phyloP scores from a whole-genome alignment of 345 rosid species.

The Citrus unshiu region DNA sequence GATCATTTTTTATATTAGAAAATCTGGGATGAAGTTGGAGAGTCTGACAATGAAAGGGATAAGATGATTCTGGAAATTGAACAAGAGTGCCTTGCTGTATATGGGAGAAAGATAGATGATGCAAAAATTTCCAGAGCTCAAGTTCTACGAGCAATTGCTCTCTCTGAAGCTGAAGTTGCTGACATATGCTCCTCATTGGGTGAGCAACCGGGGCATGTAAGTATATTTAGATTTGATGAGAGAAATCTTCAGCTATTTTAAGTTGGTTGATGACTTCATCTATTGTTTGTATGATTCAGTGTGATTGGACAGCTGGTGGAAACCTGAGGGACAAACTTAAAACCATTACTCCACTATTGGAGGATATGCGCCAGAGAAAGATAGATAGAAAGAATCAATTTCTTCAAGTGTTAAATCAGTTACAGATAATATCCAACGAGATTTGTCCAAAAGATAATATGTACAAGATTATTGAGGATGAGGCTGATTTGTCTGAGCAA shows the following conservation, averaged over 20 bases:
- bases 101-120: slow-evolving; percentile 42
- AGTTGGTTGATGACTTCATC: not conserved
- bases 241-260: not conserved
- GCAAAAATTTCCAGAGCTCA: slow-evolving; percentile 44
- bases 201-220: slow-evolving; percentile 37
- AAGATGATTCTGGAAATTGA: slow-evolving; percentile 48
- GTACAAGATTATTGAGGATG: slow-evolving; percentile 33
- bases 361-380: slow-evolving; percentile 42
- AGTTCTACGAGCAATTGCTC: slow-evolving; percentile 38
- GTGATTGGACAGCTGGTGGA: slow-evolving; percentile 30
- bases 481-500: slow-evolving; percentile 42
- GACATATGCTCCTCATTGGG: slow-evolving; percentile 47
- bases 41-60: slow-evolving; percentile 44
- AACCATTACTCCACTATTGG: slow-evolving; percentile 36
- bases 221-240: slow-evolving; percentile 7
- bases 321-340: slow-evolving; percentile 47
- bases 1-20: slow-evolving; percentile 26
- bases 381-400: slow-evolving; percentile 43
- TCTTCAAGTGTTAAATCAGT: slow-evolving; percentile 38
- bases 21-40: slow-evolving; percentile 68
- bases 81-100: slow-evolving; percentile 48
- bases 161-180: slow-evolving; percentile 47
- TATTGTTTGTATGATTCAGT: slow-evolving; percentile 19
- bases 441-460: slow-evolving; percentile 35
- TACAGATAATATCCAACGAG: slow-evolving; percentile 46